Conservation (phyloP, 1,284 basidiomycete genomes). For the Ceratobasidium theobromae region DNA sequence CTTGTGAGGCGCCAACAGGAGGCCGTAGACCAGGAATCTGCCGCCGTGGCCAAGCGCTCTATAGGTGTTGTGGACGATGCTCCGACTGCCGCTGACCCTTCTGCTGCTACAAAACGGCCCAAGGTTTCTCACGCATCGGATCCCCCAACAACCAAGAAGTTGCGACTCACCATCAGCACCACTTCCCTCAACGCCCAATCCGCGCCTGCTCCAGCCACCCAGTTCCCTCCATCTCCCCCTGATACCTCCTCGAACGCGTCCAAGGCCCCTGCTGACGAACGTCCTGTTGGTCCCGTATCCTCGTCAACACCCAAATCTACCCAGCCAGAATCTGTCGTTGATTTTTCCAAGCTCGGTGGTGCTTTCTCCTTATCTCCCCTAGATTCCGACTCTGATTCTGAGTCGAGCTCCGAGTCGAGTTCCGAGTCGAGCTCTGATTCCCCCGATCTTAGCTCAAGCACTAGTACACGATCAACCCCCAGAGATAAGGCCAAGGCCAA, state of each 20-base stretch:
- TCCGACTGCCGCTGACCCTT: neutral
- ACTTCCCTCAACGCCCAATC: neutral
- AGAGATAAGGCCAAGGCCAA: neutral
- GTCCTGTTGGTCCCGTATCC: neutral
- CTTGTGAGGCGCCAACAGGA: constrained; percentile 17
- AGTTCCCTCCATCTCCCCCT: constrained; percentile 10
- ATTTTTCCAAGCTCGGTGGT: neutral
- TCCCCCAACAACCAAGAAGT: neutral
- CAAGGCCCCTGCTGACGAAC: neutral
- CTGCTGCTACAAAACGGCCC: neutral
- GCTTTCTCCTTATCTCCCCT: neutral
- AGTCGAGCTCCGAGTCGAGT: neutral
- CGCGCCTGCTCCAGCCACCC: neutral
- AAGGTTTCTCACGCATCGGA: neutral
- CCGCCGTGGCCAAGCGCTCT: neutral
- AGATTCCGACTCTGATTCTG: constrained; percentile 3
- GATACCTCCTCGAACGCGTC: constrained; percentile 17
- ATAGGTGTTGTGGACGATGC: neutral
- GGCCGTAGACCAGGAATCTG: neutral
- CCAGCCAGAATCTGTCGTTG: neutral
- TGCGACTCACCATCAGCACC: constrained; percentile 20
- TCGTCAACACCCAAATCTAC: neutral
- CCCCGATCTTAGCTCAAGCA: constrained; percentile 24
- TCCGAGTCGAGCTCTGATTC: constrained; percentile 24
- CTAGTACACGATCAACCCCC: constrained; percentile 4